Conservation (phyloP, 2,329 filamentous ascomycete species). For the Rhytidhysteron rufulum region DNA sequence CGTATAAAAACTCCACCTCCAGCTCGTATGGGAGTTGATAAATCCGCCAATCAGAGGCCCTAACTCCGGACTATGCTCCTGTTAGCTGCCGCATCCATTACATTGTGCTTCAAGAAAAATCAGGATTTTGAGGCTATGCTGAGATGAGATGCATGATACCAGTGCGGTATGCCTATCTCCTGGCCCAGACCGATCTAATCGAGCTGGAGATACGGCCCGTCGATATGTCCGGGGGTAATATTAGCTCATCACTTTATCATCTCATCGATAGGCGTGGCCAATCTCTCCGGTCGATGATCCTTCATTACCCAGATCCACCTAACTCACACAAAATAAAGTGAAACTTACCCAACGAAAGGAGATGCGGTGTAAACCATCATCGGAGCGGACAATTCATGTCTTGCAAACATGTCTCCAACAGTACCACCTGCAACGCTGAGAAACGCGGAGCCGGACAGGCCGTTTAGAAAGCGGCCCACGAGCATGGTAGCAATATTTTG, state of each 20-base stretch:
- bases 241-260: too few species aligned
- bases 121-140: neutral
- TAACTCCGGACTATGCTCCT: constrained; percentile 48
- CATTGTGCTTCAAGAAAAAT: neutral
- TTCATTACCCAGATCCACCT: too few species aligned
- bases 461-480: constrained; percentile 72
- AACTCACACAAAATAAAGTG: neutral
- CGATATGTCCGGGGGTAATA: too few species aligned
- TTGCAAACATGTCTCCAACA: constrained; percentile 61
- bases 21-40: constrained; percentile 70
- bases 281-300: too few species aligned
- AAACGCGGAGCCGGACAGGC: constrained; percentile 62
- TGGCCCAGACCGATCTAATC: too few species aligned
- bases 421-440: constrained; percentile 75
- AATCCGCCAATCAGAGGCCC: constrained; percentile 68
- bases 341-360: constrained; percentile 47
- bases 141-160: constrained; percentile 2
- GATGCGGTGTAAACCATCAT: constrained; percentile 69
- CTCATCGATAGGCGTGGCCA: too few species aligned
- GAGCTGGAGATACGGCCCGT: too few species aligned
- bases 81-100: constrained; percentile 7
- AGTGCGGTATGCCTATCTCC: too few species aligned
- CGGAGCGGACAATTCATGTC: constrained; percentile 63
- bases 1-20: constrained; percentile 64
- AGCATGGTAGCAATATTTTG: constrained; percentile 77